Evolutionary conservation across 2,329 filamentous ascomycete species (phyloP).

Genomic region (Ramichloridium luteum): DNA sequence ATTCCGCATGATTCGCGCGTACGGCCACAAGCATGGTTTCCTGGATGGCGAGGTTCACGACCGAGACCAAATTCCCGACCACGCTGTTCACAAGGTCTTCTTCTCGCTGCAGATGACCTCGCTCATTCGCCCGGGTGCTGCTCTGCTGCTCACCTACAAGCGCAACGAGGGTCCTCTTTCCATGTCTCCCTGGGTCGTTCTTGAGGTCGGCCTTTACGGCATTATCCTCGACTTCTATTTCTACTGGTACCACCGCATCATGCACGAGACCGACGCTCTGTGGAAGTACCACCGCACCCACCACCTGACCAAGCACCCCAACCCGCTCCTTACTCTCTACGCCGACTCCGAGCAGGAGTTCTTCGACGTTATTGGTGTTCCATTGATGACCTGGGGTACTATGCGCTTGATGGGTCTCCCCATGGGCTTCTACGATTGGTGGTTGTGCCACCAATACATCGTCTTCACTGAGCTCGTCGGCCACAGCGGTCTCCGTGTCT

Average conservation of each 20-base stretch:
- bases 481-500: slow-evolving; percentile 30
- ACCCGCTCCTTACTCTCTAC: slow-evolving; percentile 31
- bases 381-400: slow-evolving; percentile 28
- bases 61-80: not conserved
- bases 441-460: slow-evolving; percentile 36
- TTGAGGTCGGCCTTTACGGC: slow-evolving; percentile 10
- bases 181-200: slow-evolving; percentile 1
- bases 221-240: slow-evolving; percentile 37
- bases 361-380: slow-evolving; percentile 32
- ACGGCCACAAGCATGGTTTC: slow-evolving; percentile 28
- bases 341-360: slow-evolving; percentile 33
- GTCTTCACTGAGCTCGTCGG: slow-evolving; percentile 30
- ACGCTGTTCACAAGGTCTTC: slow-evolving; percentile 1
- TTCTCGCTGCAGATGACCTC: slow-evolving; percentile 1
- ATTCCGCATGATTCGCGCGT: slow-evolving; percentile 25
- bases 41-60: not conserved
- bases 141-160: not conserved
- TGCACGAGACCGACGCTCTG: slow-evolving; percentile 30
- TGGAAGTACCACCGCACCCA: slow-evolving; percentile 37
- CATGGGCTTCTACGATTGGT: slow-evolving; percentile 37
- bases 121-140: not conserved
- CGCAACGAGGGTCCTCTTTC: not conserved
- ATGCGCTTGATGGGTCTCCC: slow-evolving; percentile 28
- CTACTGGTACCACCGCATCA: slow-evolving; percentile 30
- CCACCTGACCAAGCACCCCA: slow-evolving; percentile 36